A percentile compares a stretch with the other conserved stretches of the same genome.
phyloP scores from a whole-genome alignment of 2,329 filamentous ascomycete genomes.

The Elsinoe fawcettii region DNA sequence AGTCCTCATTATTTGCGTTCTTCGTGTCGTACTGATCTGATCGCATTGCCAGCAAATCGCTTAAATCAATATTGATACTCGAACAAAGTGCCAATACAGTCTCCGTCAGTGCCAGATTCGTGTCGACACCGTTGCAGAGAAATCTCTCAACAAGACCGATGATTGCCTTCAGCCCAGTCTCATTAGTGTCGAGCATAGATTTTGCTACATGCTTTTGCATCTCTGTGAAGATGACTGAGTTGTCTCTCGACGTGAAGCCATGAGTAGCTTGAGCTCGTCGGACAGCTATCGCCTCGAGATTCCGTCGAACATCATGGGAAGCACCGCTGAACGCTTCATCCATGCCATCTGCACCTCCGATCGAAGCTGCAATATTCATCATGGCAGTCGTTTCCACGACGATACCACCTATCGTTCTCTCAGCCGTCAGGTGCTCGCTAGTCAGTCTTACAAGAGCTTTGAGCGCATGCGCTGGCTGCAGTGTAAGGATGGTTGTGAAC shows the following conservation, averaged over 20 bases:
- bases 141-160: constrained; percentile 64
- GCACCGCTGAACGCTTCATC: constrained; percentile 66
- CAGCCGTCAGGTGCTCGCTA: constrained; percentile 23
- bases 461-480: constrained; percentile 81
- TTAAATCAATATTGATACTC: constrained; percentile 75
- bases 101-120: constrained; percentile 81
- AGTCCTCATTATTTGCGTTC: neutral
- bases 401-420: constrained; percentile 65
- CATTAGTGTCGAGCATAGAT: constrained; percentile 41
- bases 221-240: constrained; percentile 5
- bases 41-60: constrained; percentile 80
- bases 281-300: constrained; percentile 26
- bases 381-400: constrained; percentile 67
- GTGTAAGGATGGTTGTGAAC: constrained; percentile 73
- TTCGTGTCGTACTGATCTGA: constrained; percentile 36
- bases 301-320: constrained; percentile 54
- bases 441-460: constrained; percentile 62
- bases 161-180: constrained; percentile 47
- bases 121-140: constrained; percentile 83
- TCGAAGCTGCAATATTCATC: constrained; percentile 57
- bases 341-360: constrained; percentile 62
- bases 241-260: constrained; percentile 6
- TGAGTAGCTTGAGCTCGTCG: constrained; percentile 8
- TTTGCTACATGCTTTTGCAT: constrained; percentile 2
- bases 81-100: constrained; percentile 72